Evolutionary conservation across 2,329 filamentous ascomycete species (phyloP).

Genomic region (Cordyceps javanica): DNA sequence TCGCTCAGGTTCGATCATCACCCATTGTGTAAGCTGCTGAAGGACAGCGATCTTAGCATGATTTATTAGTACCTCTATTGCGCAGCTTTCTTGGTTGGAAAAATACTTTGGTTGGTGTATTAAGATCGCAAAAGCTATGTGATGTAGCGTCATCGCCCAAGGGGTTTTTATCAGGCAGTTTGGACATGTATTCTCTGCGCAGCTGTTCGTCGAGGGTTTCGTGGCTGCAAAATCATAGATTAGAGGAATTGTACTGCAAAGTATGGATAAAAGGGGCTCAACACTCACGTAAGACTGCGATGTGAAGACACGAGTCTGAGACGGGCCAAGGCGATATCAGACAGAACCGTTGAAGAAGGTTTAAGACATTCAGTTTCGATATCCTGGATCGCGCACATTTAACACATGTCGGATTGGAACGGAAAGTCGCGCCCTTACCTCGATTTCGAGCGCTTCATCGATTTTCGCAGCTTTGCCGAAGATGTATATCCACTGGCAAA

Average conservation of each 20-base stretch:
- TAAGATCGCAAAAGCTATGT: conserved; percentile 71
- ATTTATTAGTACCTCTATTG: neutral
- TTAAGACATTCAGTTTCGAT: conserved; percentile 85
- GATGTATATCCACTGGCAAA: conserved; percentile 88
- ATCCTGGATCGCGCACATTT: conserved; percentile 48
- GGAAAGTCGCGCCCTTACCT: conserved; percentile 50
- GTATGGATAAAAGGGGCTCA: neutral
- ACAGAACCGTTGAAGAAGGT: conserved; percentile 65
- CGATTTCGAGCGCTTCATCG: conserved; percentile 80
- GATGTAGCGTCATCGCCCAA: conserved; percentile 69
- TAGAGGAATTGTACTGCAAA: conserved; percentile 9
- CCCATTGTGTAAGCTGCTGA: conserved; percentile 85
- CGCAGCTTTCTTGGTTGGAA: neutral
- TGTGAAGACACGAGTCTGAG: conserved; percentile 93
- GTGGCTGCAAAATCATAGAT: conserved; percentile 44
- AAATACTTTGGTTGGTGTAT: conserved; percentile 69
- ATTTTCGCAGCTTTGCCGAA: conserved; percentile 90
- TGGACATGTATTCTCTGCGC: conserved; percentile 79
- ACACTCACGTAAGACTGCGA: conserved; percentile 77
- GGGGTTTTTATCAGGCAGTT: conserved; percentile 72
- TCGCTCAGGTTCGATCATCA: conserved; percentile 78
- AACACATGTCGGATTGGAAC: neutral
- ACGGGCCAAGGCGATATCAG: conserved; percentile 77
- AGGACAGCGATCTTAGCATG: conserved; percentile 60
- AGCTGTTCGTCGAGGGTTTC: conserved; percentile 94